A percentile compares a stretch with the other conserved stretches of the same genome.
These are phyloP conservation scores for Sclerotinia nivalis DNA, from an alignment of 2,329 filamentous ascomycete species.

Conservation along the genomic window DNA sequence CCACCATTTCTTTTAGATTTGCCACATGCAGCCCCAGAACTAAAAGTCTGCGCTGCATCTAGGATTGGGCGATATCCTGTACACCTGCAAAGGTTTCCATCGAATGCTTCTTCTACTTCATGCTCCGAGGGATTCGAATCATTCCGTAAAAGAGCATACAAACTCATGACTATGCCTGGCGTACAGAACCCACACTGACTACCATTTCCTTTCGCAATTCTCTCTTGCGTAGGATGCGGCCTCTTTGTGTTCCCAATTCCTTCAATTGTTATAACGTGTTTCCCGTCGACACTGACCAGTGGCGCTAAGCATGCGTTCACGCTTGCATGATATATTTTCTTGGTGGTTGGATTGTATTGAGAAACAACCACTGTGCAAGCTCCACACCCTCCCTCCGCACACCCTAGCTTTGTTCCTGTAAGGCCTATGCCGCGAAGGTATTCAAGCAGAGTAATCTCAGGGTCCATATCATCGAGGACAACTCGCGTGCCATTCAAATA, in stretches of 20 bases:
- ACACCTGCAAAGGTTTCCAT: conserved; percentile 91
- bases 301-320: conserved; percentile 96
- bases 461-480: conserved; percentile 81
- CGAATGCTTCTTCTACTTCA: conserved; percentile 93
- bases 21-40: conserved; percentile 49
- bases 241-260: conserved; percentile 86
- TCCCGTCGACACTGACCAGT: conserved; percentile 89
- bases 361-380: conserved; percentile 95
- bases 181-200: conserved; percentile 95
- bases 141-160: conserved; percentile 90
- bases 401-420: conserved; percentile 95
- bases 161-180: conserved; percentile 95
- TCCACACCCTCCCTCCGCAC: conserved; percentile 93
- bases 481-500: conserved; percentile 94
- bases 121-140: conserved; percentile 74
- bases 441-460: conserved; percentile 87
- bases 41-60: conserved; percentile 91
- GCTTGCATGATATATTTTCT: conserved; percentile 91
- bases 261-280: conserved; percentile 97
- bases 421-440: conserved; percentile 90
- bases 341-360: conserved; percentile 82
- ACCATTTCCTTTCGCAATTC: conserved; percentile 87
- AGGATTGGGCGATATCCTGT: conserved; percentile 94
- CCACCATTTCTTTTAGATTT: conserved; percentile 53
- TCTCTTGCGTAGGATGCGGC: conserved; percentile 87